Evolutionary conservation across 1,284 basidiomycete species (phyloP), one percentile per base, ranked within the genome.

Genomic region (Thelephora terrestris): DNA sequence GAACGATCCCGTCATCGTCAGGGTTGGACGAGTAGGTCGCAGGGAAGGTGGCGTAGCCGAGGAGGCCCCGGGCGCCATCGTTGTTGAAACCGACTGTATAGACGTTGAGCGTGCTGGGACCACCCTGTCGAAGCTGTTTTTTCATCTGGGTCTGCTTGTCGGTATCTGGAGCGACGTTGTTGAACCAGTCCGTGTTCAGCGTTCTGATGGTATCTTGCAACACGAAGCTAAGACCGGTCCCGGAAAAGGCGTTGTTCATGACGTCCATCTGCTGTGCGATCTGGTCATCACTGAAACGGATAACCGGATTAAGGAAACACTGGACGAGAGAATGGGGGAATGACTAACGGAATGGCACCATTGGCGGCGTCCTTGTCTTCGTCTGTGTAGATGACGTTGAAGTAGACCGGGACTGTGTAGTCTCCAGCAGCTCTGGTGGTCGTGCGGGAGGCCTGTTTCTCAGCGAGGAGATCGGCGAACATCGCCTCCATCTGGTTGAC

Each of bases 101-200:
- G 23, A 76, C 61, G 54, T 76, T 76, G 50, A 76, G 66, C 29
- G 60, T 62, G 23, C 58, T 55, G 6, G 59, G 61, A 21, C 59
- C 64, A 35, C 74, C 73, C 43, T 61, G 48, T 34, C 69, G 65
- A 35, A 75, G 66, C 25, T 16, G 62, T 1, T 23, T 55, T 62
- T 78, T 76, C 74, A 77, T 76, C 7, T 63, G 55, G 6, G 62
- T 68, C 56, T 76, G 71, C 29, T 61, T 76, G 71, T 27, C 61
- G 27, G 34, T 59, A 47, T 57, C 58, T 7, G 71, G 70, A 3
- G 63, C 69, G 46, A 61, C 69, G 20, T 58, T 62, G 50, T 61
- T 62, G 63, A 71, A 76, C 73, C 71, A 76, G 47, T 62, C 56
- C n/a, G 64, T 38, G 56, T 73, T 75, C 49, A 64, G 53, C 7